These are phyloP conservation scores for Leishmania tropica DNA, from an alignment of 208 protist genomes.

Conservation along the genomic window DNA sequence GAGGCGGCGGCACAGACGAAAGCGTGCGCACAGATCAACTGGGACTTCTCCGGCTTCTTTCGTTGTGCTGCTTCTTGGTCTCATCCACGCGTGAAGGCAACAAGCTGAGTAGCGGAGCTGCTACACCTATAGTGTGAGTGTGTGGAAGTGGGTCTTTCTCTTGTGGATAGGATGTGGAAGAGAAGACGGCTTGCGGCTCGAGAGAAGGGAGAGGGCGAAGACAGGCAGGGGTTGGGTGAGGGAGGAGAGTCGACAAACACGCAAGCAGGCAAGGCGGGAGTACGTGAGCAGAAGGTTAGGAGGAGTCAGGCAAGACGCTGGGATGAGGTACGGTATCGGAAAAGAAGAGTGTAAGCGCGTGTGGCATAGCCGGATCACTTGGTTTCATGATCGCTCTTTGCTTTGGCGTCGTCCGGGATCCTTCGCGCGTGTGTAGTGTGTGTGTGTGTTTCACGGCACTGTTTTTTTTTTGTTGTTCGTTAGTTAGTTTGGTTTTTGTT, in stretches of 20 bases:
- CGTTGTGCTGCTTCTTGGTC: background rate
- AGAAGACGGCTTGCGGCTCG: background rate
- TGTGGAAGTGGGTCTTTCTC: background rate
- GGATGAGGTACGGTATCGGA: background rate
- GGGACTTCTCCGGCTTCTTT: too few relatives aligned
- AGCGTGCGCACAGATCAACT: background rate
- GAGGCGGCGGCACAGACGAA: background rate
- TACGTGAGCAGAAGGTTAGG: background rate
- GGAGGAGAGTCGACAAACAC: background rate
- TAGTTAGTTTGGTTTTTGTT: slow-evolving; percentile 1
- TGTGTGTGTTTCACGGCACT: background rate
- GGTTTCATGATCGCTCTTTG: background rate
- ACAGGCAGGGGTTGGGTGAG: background rate
- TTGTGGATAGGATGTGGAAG: background rate
- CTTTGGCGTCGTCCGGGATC: too few relatives aligned
- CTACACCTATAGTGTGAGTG: background rate
- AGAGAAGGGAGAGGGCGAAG: background rate
- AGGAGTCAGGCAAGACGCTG: background rate
- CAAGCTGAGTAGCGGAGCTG: background rate
- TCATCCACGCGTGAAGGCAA: background rate
- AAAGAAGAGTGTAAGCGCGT: background rate
- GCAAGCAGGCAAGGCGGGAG: background rate
- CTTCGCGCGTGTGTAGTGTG: background rate
- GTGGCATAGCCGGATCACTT: background rate
- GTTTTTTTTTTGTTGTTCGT: background rate